Evolutionary conservation across 495 filamentous ascomycete species (phyloP), one percentile per base, ranked within the genome.

Genomic region (Hypomontagnella monticulosa): DNA sequence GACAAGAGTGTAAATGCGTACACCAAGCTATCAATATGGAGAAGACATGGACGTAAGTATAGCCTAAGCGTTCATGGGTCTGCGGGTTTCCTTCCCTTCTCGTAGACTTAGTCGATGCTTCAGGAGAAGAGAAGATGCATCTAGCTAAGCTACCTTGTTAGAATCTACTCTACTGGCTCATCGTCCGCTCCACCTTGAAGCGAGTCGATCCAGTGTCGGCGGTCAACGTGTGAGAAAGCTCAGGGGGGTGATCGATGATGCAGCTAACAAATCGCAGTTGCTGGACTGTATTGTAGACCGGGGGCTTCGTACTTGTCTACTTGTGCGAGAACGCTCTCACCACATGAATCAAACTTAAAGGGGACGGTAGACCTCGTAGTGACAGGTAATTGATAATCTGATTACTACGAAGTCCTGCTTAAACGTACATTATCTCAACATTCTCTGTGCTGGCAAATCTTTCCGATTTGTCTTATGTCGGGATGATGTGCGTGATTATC

Each of bases 181-280:
- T 57, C 34, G 12, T 3, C 34, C 32, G 58, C 66, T 57, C 66
- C 66, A 64, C 66, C 14, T 16, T 8, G 42, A 54, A 40, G 34
- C 51, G 43, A 19, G 57, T 52, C 47, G 49, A 61, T 46, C 71
- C 71, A 71, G 63, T 66, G 18, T 63, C 59, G 61, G 62, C 55
- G 69, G 66, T 71, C 69, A 71, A 73, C 69, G 71, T 71, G 64
- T 69, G 71, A 42, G 43, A 27, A 27, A 64, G 61, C 61, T 61
- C 63, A 66, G 23, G 50, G 50, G 67, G 61, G 71, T 70, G 54
- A 61, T 66, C 56, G 57, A 67, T 59, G 54, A 67, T 61, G 51
- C 63, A 67, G 58, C 48, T 62, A 34, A 51, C 70, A 52, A 54
- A 66, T 61, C 50, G 57, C 23, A 68, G 57, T 47, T 54, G 52